phyloP scores from a whole-genome alignment of 1,139 yeast genomes.

The Arxiozyma heterogenica region DNA sequence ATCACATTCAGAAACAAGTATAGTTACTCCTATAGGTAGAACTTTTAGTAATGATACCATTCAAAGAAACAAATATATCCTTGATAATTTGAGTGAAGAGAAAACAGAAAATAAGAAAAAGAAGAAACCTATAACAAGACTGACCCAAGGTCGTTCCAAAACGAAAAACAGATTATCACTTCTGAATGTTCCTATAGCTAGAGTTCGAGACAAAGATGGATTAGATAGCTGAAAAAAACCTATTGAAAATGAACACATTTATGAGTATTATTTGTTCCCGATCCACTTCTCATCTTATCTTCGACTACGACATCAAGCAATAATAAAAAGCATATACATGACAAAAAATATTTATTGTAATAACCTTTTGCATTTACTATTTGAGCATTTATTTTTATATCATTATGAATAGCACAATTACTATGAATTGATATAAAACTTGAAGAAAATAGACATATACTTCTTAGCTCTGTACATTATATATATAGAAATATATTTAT shows the following conservation, averaged over 20 bases:
- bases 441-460: too few species aligned
- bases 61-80: slow-evolving; percentile 8
- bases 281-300: too few species aligned
- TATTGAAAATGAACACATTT: background rate
- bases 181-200: slow-evolving; percentile 16
- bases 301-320: too few species aligned
- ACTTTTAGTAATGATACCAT: slow-evolving; percentile 7
- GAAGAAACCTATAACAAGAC: background rate
- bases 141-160: background rate
- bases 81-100: slow-evolving; percentile 8
- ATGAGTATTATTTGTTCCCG: too few species aligned
- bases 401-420: background rate
- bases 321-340: too few species aligned
- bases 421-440: too few species aligned
- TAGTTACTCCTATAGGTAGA: background rate
- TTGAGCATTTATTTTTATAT: too few species aligned
- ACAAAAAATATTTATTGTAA: too few species aligned
- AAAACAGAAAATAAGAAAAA: background rate
- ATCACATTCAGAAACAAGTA: background rate
- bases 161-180: slow-evolving; percentile 13
- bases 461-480: background rate
- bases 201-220: slow-evolving; percentile 6
- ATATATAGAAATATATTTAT: background rate
- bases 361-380: background rate
- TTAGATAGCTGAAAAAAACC: background rate